Evolutionary conservation across 371 early-diverging fungal genomes (phyloP).

Genomic region (Mucor saturninus): DNA sequence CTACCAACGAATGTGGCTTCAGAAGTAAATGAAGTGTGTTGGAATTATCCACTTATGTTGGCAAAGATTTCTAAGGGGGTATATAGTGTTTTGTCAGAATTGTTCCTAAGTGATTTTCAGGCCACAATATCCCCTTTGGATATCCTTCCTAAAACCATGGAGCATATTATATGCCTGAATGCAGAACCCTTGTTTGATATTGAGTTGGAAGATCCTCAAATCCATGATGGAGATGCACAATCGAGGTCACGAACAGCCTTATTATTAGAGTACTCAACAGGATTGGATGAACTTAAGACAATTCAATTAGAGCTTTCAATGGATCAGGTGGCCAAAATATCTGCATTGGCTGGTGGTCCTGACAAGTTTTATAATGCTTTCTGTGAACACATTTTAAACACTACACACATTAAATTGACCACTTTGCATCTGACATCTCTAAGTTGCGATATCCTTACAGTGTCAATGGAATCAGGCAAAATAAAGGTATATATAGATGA

Average conservation of each 20-base stretch:
- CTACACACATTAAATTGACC: neutral
- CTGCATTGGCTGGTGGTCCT: neutral
- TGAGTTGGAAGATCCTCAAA: neutral
- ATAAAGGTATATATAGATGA: neutral
- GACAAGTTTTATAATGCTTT: neutral
- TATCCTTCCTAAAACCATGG: neutral
- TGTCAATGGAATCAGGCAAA: neutral
- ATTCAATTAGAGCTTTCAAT: neutral
- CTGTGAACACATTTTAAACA: neutral
- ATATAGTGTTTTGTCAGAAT: neutral
- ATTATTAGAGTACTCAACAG: neutral
- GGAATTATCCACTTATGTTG: conserved; percentile 8
- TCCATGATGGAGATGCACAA: neutral
- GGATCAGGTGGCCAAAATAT: neutral
- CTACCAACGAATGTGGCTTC: neutral
- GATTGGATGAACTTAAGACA: neutral
- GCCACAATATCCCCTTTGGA: neutral
- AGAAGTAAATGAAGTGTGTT: neutral
- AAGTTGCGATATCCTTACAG: neutral
- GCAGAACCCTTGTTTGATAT: neutral
- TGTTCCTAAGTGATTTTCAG: neutral
- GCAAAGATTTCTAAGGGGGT: neutral
- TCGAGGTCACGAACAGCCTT: neutral
- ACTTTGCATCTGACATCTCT: neutral
- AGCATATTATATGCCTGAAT: neutral